Evolutionary conservation across 2,329 filamentous ascomycete genomes (phyloP).

Genomic region (Epichloe glyceriae): DNA sequence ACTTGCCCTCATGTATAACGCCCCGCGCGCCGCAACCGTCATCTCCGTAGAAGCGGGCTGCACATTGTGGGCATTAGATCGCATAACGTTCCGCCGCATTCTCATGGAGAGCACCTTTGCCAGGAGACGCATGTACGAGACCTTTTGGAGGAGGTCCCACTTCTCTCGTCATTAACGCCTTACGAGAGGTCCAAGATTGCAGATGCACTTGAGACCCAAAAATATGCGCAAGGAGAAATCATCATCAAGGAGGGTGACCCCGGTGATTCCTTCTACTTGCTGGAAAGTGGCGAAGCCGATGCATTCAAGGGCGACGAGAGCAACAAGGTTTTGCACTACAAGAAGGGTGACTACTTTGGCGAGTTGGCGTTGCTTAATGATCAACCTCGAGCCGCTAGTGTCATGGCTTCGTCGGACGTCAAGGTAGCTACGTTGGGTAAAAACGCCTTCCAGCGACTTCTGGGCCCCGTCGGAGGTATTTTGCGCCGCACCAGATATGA

Average conservation of each 20-base stretch:
- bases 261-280: conserved; percentile 80
- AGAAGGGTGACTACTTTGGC: conserved; percentile 92
- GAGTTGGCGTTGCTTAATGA: conserved; percentile 91
- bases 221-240: conserved; percentile 62
- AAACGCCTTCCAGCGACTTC: conserved; percentile 82
- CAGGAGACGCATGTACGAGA: conserved; percentile 91
- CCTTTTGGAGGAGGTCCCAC: conserved; percentile 87
- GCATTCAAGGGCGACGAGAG: conserved; percentile 67
- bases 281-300: conserved; percentile 77
- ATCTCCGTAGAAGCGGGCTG: conserved; percentile 66
- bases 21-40: conserved; percentile 87
- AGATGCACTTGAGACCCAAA: conserved; percentile 84
- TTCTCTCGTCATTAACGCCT: conserved; percentile 68
- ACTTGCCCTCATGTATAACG: conserved; percentile 96
- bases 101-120: conserved; percentile 98
- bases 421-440: conserved; percentile 90
- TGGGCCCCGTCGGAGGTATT: conserved; percentile 88
- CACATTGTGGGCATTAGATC: conserved; percentile 87
- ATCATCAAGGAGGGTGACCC: conserved; percentile 90
- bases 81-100: conserved; percentile 92
- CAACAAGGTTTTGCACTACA: conserved; percentile 64
- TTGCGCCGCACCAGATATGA: conserved; percentile 68
- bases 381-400: conserved; percentile 79
- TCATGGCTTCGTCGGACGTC: conserved; percentile 72
- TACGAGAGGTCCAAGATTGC: conserved; percentile 98